These are phyloP conservation scores for Hymenoscyphus salicellus DNA, from an alignment of 2,329 filamentous ascomycete species.

Conservation along the genomic window DNA sequence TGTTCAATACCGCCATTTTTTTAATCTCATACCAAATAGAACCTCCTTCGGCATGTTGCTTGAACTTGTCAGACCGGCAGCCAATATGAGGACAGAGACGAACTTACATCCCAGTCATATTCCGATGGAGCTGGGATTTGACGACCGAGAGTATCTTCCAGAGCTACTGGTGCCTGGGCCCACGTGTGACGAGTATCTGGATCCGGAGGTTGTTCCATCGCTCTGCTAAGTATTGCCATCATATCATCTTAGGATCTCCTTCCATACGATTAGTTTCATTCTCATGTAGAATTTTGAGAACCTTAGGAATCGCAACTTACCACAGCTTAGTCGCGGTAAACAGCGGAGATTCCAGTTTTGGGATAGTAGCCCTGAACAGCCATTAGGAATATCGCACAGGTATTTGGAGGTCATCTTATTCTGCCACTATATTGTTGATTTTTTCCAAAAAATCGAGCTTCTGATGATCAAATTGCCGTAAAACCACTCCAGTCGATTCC, in stretches of 20 bases:
- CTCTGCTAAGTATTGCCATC: not conserved
- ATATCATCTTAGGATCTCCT: slow-evolving; percentile 5
- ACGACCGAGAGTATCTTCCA: slow-evolving; percentile 19
- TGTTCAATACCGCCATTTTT: too few relatives aligned
- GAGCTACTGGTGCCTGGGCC: slow-evolving; percentile 13
- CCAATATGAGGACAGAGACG: not conserved
- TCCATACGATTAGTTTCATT: not conserved
- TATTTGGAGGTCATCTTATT: too few relatives aligned
- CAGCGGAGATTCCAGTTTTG: too few relatives aligned
- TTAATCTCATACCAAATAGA: not conserved
- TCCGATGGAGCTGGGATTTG: slow-evolving; percentile 16
- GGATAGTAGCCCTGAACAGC: too few relatives aligned
- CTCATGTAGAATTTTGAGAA: too few relatives aligned
- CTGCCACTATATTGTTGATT: too few relatives aligned
- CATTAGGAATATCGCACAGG: too few relatives aligned
- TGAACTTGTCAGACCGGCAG: not conserved
- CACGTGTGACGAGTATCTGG: slow-evolving; percentile 15
- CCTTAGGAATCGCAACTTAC: too few relatives aligned
- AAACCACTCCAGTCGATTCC: too few relatives aligned
- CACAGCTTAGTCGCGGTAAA: too few relatives aligned
- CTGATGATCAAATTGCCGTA: too few relatives aligned
- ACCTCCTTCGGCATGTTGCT: not conserved
- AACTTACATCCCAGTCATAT: slow-evolving; percentile 14
- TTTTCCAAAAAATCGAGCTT: too few relatives aligned
- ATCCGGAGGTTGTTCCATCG: not conserved